Percentiles rank a stretch among this genome's conserved stretches.
These are phyloP conservation scores for Pleurotus tuoliensis DNA, from an alignment of 768 basidiomycete species.

Conservation along the genomic window DNA sequence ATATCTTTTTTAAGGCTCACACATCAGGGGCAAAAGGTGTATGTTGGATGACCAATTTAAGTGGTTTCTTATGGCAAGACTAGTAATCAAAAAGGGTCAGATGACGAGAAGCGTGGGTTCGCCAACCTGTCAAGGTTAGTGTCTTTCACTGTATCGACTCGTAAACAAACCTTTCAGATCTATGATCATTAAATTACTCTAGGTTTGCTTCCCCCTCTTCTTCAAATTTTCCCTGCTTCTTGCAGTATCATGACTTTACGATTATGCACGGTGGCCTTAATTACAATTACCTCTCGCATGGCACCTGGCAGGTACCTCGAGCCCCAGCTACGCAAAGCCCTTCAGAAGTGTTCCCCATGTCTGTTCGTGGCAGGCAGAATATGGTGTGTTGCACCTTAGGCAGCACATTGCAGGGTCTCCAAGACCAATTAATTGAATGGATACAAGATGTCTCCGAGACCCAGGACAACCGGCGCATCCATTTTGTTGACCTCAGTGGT, in stretches of 20 bases:
- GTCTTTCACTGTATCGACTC: neutral
- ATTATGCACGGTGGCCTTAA: too few species aligned
- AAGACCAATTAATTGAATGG: too few species aligned
- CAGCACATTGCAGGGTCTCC: too few species aligned
- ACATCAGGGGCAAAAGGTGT: neutral
- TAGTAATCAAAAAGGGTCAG: slow-evolving; percentile 7
- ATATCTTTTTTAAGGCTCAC: neutral
- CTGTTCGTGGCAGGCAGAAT: neutral
- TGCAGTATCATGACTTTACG: neutral
- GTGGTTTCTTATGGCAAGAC: slow-evolving; percentile 2
- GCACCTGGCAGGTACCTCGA: neutral
- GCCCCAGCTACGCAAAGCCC: neutral
- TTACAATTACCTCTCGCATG: neutral
- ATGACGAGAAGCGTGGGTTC: slow-evolving; percentile 8
- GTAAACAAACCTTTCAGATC: slow-evolving; percentile 3
- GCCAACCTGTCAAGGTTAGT: slow-evolving; percentile 6
- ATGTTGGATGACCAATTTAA: slow-evolving; percentile 7
- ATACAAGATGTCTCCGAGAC: too few species aligned
- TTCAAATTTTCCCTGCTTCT: neutral
- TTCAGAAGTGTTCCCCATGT: neutral
- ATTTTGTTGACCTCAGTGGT: too few species aligned
- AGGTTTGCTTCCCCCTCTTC: neutral
- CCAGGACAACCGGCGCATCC: too few species aligned
- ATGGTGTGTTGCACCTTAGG: too few species aligned
- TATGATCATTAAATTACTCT: slow-evolving; percentile 7